phyloP scores from a whole-genome alignment of 345 rosid species.

The Hypericum androsaemum region DNA sequence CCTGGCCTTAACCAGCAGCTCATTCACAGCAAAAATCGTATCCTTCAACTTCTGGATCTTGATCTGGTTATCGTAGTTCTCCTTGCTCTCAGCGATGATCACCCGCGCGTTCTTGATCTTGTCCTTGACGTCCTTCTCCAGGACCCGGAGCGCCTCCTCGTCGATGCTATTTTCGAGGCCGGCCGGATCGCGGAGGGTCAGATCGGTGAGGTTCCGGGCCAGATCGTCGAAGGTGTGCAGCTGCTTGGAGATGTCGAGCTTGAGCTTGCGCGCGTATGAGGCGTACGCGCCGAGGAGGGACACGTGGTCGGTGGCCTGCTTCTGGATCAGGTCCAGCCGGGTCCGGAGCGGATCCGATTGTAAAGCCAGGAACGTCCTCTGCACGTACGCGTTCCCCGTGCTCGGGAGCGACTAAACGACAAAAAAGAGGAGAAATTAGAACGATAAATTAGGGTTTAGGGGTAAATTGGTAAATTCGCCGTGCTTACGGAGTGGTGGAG shows the following conservation, averaged over 20 bases:
- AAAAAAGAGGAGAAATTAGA: conserved; percentile 4
- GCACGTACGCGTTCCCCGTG: conserved; percentile 54
- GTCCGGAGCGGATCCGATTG: conserved; percentile 80
- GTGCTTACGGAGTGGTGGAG: conserved; percentile 39
- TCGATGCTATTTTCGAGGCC: conserved; percentile 40
- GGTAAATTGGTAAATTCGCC: not conserved
- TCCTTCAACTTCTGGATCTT: conserved; percentile 91
- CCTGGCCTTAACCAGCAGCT: conserved; percentile 67
- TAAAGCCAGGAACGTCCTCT: conserved; percentile 53
- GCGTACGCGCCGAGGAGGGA: conserved; percentile 76
- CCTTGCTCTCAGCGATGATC: conserved; percentile 71
- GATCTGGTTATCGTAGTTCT: conserved; percentile 80
- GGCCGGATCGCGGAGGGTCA: conserved; percentile 45
- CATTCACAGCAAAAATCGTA: conserved; percentile 78
- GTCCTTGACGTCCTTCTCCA: conserved; percentile 91
- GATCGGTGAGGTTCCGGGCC: conserved; percentile 53
- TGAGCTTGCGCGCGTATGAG: conserved; percentile 85
- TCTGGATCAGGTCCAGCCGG: conserved; percentile 71
- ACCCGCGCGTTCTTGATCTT: conserved; percentile 56
- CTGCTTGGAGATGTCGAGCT: conserved; percentile 77
- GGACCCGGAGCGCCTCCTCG: conserved; percentile 62
- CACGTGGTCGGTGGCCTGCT: conserved; percentile 80
- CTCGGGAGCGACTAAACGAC: conserved; percentile 41
- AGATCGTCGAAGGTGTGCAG: conserved; percentile 64
- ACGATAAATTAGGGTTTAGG: not conserved